phyloP scores from a whole-genome alignment of 2,329 filamentous ascomycete species.

The Zasmidium angulare region DNA sequence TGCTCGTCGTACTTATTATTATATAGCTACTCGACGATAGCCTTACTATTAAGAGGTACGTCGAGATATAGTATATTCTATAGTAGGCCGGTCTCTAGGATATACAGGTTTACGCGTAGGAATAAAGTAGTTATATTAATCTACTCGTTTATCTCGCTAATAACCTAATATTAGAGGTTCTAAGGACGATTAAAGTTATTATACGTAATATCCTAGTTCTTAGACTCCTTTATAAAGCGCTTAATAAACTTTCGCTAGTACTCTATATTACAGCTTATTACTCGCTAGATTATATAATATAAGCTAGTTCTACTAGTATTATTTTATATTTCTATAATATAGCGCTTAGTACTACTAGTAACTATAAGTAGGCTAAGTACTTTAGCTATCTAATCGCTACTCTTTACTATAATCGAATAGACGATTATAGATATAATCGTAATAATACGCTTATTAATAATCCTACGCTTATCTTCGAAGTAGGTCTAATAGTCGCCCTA shows the following conservation, averaged over 20 bases:
- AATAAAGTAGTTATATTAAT: constrained; percentile 1
- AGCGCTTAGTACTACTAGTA: background rate
- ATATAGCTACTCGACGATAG: background rate
- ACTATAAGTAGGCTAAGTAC: background rate
- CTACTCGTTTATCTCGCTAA: background rate
- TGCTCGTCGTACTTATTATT: background rate
- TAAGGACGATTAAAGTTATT: background rate
- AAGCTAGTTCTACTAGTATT: background rate
- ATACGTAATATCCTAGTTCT: background rate
- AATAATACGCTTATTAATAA: background rate
- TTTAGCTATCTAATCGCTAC: background rate
- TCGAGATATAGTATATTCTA: background rate
- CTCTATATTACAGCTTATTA: background rate
- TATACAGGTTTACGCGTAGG: background rate
- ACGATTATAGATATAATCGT: background rate
- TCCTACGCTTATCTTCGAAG: background rate
- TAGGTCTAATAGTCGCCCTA: background rate
- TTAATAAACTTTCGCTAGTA: background rate
- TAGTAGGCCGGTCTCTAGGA: background rate
- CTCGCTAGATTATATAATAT: background rate
- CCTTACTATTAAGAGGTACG: too few relatives aligned
- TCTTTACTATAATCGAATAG: background rate
- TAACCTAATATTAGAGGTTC: background rate
- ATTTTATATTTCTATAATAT: background rate
- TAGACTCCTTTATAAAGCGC: background rate